Evolutionary conservation across 768 basidiomycete species (phyloP).

Genomic region (Pholiota microspora): DNA sequence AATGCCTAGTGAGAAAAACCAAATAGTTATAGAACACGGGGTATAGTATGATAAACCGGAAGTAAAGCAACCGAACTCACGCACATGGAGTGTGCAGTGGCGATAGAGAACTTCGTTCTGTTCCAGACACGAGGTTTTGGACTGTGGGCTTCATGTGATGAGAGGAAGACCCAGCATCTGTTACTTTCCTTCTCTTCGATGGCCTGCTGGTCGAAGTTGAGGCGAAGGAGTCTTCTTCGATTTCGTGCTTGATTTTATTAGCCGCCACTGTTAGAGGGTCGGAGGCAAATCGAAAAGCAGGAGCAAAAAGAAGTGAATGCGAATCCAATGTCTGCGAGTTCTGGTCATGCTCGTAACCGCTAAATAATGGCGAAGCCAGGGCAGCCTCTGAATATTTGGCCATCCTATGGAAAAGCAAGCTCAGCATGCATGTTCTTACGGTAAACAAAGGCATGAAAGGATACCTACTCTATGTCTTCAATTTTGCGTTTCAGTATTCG

Average conservation of each 20-base stretch:
- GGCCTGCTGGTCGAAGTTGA: neutral
- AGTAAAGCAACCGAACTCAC: neutral
- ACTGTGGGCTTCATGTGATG: neutral
- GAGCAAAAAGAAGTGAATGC: constrained; percentile 16
- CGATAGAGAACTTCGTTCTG: neutral
- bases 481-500: constrained; percentile 27
- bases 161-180: neutral
- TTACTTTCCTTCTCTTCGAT: neutral
- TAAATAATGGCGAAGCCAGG: constrained; percentile 4
- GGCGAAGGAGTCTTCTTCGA: neutral
- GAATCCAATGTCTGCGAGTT: constrained; percentile 9
- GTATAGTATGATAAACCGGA: neutral
- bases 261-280: neutral
- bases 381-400: constrained; percentile 10
- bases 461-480: constrained; percentile 22
- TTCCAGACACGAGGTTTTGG: neutral
- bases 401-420: constrained; percentile 1
- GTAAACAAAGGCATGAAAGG: neutral
- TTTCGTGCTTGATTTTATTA: neutral
- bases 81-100: neutral
- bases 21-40: neutral
- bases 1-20: neutral
- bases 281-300: constrained; percentile 10
- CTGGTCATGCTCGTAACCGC: neutral
- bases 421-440: neutral